phyloP scores from a whole-genome alignment of 176 grass and related monocot genomes.

The Zizania latifolia region DNA sequence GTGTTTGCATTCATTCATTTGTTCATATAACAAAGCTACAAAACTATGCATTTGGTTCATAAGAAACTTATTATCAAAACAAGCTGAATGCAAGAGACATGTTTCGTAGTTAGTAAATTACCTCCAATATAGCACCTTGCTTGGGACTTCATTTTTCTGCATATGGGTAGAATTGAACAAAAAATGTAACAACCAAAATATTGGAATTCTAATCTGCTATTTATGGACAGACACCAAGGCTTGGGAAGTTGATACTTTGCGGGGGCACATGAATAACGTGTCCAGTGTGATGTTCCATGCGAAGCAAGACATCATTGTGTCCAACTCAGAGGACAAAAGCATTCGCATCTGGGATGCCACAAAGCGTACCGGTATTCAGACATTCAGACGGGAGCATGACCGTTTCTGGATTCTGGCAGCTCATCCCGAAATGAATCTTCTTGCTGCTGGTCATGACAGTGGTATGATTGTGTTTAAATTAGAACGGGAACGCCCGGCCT shows the following conservation, averaged over 20 bases:
- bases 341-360: constrained; percentile 96
- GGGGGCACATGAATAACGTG: constrained; percentile 96
- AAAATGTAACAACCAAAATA: too few relatives aligned
- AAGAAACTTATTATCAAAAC: background rate
- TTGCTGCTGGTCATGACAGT: constrained; percentile 92
- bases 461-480: constrained; percentile 96
- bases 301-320: constrained; percentile 89
- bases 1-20: background rate
- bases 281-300: constrained; percentile 93
- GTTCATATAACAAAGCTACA: background rate
- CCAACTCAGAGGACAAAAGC: constrained; percentile 97
- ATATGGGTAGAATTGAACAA: background rate
- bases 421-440: constrained; percentile 94
- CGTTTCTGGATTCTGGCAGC: constrained; percentile 96
- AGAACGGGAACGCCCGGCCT: constrained; percentile 82
- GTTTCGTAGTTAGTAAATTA: background rate
- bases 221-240: constrained; percentile 76
- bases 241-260: constrained; percentile 92
- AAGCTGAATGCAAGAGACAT: background rate
- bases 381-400: constrained; percentile 81
- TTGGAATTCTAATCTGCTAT: background rate
- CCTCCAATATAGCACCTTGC: background rate
- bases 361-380: constrained; percentile 82
- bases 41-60: background rate
- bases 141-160: background rate